A percentile compares a stretch with the other conserved stretches of the same genome.
phyloP scores from a whole-genome alignment of 345 rosid species.

The Boechera retrofracta region DNA sequence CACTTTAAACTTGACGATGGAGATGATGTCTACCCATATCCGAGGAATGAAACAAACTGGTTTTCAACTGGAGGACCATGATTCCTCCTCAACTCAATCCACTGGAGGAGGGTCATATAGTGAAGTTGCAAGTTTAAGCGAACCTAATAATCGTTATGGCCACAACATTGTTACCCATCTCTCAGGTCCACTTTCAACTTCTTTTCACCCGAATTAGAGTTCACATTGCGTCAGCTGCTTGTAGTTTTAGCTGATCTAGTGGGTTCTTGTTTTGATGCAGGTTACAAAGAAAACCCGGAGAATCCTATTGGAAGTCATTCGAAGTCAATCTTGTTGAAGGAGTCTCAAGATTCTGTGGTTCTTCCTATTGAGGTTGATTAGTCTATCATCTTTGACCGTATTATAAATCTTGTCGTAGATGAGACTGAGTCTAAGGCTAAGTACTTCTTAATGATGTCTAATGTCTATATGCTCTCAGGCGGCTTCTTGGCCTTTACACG shows the following conservation, averaged over 20 bases:
- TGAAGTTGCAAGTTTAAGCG: constrained; percentile 55
- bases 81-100: constrained; percentile 68
- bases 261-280: constrained; percentile 44
- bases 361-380: constrained; percentile 50
- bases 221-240: constrained; percentile 1
- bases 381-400: background rate
- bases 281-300: constrained; percentile 41
- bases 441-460: background rate
- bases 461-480: constrained; percentile 44
- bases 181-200: constrained; percentile 28
- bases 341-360: constrained; percentile 51
- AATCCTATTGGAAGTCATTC: constrained; percentile 48
- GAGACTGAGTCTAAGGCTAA: background rate
- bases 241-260: constrained; percentile 7
- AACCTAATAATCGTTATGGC: constrained; percentile 37
- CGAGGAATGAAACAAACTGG: constrained; percentile 48
- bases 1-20: constrained; percentile 24
- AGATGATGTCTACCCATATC: constrained; percentile 40
- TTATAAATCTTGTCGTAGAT: background rate
- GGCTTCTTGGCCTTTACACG: constrained; percentile 47
- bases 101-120: constrained; percentile 57
- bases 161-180: constrained; percentile 18
- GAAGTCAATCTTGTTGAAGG: constrained; percentile 39
- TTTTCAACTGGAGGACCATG: constrained; percentile 54
- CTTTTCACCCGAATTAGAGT: background rate